Evolutionary conservation across 2,329 filamentous ascomycete genomes (phyloP).

Genomic region (Diaporthe velutina): DNA sequence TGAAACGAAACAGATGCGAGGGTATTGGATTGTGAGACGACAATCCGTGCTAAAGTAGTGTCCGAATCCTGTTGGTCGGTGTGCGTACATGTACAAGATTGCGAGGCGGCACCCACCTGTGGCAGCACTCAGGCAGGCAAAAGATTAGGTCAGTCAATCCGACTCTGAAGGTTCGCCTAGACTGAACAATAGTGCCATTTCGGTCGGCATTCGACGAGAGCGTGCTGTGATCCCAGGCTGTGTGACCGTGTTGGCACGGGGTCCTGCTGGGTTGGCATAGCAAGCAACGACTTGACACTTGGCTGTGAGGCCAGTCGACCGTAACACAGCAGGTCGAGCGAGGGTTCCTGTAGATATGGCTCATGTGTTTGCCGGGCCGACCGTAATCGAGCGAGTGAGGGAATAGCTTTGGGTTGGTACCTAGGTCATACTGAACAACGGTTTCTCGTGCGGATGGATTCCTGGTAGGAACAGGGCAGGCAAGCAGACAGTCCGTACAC

Average conservation of each 20-base stretch:
- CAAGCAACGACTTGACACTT: background rate
- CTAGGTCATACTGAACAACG: background rate
- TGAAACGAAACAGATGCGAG: conserved; percentile 19
- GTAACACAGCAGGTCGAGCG: background rate
- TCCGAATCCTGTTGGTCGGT: conserved; percentile 2
- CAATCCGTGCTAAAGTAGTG: background rate
- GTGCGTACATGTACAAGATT: conserved; percentile 8
- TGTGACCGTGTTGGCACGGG: background rate
- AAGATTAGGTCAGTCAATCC: background rate
- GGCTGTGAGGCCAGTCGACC: background rate
- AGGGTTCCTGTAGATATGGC: background rate
- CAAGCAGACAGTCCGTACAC: background rate
- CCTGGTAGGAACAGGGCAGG: background rate
- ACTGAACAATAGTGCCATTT: conserved; percentile 8
- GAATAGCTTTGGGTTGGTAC: background rate
- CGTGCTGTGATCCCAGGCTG: background rate
- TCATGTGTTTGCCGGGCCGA: background rate
- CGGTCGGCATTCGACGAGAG: background rate
- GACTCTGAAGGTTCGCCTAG: conserved; percentile 19
- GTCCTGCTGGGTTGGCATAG: background rate
- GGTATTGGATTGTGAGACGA: conserved; percentile 5
- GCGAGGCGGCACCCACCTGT: conserved; percentile 1
- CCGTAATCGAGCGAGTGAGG: background rate
- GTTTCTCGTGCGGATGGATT: background rate
- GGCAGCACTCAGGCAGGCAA: background rate